These are phyloP conservation scores for Rehmannia glutinosa DNA, from an alignment of 257 asterid genomes.

Conservation along the genomic window DNA sequence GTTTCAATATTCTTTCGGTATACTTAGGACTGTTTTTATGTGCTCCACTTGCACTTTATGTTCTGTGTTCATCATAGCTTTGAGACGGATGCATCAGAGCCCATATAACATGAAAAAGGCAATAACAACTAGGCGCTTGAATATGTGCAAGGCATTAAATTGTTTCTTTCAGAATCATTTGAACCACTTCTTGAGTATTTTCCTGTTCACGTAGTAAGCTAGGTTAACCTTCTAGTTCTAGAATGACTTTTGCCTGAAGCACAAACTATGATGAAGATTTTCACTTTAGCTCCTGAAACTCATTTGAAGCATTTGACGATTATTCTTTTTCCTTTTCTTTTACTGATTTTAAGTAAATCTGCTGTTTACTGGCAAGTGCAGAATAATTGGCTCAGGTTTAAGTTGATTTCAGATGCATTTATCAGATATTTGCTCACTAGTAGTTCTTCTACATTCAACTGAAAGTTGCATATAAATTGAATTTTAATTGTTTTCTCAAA, in stretches of 20 bases:
- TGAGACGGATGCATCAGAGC: conserved; percentile 1
- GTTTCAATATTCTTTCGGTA: conserved; percentile 3
- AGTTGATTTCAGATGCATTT: background rate
- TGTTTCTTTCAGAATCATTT: background rate
- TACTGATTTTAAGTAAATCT: background rate
- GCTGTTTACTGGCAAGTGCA: background rate
- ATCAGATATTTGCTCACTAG: background rate
- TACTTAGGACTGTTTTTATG: background rate
- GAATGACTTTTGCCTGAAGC: conserved; percentile 2
- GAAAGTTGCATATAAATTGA: background rate
- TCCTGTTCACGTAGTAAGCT: background rate
- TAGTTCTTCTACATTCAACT: background rate
- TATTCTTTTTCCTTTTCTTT: background rate
- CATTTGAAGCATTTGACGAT: background rate
- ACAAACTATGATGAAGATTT: background rate
- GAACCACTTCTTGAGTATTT: background rate
- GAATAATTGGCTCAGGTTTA: conserved; percentile 5
- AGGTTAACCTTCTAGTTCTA: background rate
- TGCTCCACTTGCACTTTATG: background rate
- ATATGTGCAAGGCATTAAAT: background rate
- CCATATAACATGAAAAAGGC: background rate
- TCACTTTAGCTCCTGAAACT: conserved; percentile 1
- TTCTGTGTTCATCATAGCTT: background rate
- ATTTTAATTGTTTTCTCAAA: background rate
- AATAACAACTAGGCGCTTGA: background rate